Evolutionary conservation across 805 yeast genomes (phyloP).

Genomic region (Monosporozyma yasuniensis): DNA sequence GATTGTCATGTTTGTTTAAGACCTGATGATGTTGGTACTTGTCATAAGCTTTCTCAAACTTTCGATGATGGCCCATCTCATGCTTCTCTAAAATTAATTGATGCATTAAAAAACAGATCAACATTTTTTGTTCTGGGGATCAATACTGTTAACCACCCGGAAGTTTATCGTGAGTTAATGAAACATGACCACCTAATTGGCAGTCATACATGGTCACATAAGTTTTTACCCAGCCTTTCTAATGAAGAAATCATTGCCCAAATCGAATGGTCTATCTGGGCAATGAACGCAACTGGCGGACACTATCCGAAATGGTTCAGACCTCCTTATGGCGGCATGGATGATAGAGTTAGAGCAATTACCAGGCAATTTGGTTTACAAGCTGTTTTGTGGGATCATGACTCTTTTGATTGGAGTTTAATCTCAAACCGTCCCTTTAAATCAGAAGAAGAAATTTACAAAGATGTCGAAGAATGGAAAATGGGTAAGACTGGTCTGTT

Average conservation of each 20-base stretch:
- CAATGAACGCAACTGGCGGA: slow-evolving; percentile 87
- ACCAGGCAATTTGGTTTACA: slow-evolving; percentile 79
- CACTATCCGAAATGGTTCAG: slow-evolving; percentile 89
- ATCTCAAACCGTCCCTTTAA: slow-evolving; percentile 36
- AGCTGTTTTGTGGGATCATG: slow-evolving; percentile 84
- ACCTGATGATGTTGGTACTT: slow-evolving; percentile 66
- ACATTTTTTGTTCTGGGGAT: slow-evolving; percentile 85
- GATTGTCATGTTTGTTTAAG: slow-evolving; percentile 77
- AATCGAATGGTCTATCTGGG: slow-evolving; percentile 93
- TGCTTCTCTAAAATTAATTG: slow-evolving; percentile 52
- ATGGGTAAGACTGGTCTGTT: slow-evolving; percentile 49
- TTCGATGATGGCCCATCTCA: slow-evolving; percentile 94
- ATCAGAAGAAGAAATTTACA: slow-evolving; percentile 43
- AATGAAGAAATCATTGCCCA: slow-evolving; percentile 85
- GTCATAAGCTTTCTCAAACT: slow-evolving; percentile 70
- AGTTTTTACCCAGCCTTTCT: slow-evolving; percentile 63
- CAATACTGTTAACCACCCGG: slow-evolving; percentile 70
- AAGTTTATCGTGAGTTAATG: slow-evolving; percentile 50
- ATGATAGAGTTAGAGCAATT: slow-evolving; percentile 73
- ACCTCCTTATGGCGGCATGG: slow-evolving; percentile 95
- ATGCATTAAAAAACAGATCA: slow-evolving; percentile 43
- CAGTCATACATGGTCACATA: slow-evolving; percentile 90
- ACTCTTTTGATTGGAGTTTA: slow-evolving; percentile 85
- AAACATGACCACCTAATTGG: slow-evolving; percentile 70
- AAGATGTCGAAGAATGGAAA: slow-evolving; percentile 50